Conservation (phyloP, 202 grass and related monocot species). For the Elaeis oleifera region DNA sequence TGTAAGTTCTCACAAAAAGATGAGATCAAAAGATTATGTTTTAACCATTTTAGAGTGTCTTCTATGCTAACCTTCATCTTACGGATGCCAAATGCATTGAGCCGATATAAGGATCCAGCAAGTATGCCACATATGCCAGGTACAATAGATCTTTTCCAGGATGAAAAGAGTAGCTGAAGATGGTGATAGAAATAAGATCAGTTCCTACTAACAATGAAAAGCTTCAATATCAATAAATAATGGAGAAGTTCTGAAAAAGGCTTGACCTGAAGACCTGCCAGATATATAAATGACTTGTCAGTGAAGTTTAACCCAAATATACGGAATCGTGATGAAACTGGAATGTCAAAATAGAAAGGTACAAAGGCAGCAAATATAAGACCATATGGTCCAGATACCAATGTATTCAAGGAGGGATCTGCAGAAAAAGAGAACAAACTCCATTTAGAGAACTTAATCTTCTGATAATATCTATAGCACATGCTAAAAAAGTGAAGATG, state of each 20-base stretch:
- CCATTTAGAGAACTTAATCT: too few species aligned
- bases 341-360: slow-evolving; percentile 91
- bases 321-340: slow-evolving; percentile 59
- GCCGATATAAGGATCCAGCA: slow-evolving; percentile 62
- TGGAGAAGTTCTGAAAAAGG: slow-evolving; percentile 17
- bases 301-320: slow-evolving; percentile 59
- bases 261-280: slow-evolving; percentile 77
- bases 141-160: slow-evolving; percentile 60
- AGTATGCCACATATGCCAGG: slow-evolving; percentile 77
- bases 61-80: slow-evolving; percentile 55
- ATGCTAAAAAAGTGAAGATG: too few species aligned
- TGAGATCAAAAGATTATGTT: not conserved
- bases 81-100: slow-evolving; percentile 78
- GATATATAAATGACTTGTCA: slow-evolving; percentile 91
- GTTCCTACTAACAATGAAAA: slow-evolving; percentile 6
- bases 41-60: not conserved
- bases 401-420: slow-evolving; percentile 52
- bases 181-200: slow-evolving; percentile 33
- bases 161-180: slow-evolving; percentile 75
- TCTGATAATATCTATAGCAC: too few species aligned
- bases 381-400: slow-evolving; percentile 79
- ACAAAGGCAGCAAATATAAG: slow-evolving; percentile 93
- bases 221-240: slow-evolving; percentile 10
- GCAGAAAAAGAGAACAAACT: slow-evolving; percentile 8
- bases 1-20: not conserved